phyloP scores from a whole-genome alignment of 352 stramenopile species.

The Pythium scleroteichum region DNA sequence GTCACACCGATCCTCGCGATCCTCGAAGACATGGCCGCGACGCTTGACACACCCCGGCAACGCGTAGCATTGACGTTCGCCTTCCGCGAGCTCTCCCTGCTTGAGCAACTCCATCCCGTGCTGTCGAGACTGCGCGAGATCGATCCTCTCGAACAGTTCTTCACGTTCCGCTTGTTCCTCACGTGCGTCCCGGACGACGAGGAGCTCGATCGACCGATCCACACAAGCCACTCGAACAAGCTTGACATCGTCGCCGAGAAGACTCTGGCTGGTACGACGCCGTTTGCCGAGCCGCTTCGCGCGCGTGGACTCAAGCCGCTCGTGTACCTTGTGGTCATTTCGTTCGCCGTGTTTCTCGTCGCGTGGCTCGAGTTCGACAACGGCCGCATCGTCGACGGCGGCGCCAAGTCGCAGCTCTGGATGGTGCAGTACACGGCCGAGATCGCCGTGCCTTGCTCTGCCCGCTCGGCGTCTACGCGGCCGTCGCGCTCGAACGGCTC shows the following conservation, averaged over 20 bases:
- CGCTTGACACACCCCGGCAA: conserved; percentile 1
- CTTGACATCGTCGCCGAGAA: neutral
- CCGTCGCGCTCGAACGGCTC: neutral
- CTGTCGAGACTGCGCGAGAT: too few relatives aligned
- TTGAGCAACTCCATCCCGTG: conserved; percentile 28
- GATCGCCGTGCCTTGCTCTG: conserved; percentile 4
- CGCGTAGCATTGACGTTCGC: conserved; percentile 33
- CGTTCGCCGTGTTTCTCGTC: neutral
- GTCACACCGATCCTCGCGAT: neutral
- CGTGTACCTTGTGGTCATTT: neutral
- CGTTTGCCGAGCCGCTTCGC: conserved; percentile 1
- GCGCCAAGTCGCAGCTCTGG: conserved; percentile 14
- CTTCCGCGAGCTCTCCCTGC: conserved; percentile 37
- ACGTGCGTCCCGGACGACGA: too few relatives aligned
- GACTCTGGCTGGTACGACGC: neutral
- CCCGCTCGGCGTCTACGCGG: neutral
- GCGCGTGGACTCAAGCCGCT: neutral
- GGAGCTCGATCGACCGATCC: too few relatives aligned
- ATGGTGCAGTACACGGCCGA: conserved; percentile 18
- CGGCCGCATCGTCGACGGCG: neutral
- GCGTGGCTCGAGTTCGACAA: conserved; percentile 6
- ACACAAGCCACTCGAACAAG: too few relatives aligned
- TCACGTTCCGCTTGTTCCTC: too few relatives aligned
- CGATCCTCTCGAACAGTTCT: too few relatives aligned
- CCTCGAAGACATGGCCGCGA: conserved; percentile 32